phyloP scores from a whole-genome alignment of 345 rosid genomes.

The Citrus unshiu region DNA sequence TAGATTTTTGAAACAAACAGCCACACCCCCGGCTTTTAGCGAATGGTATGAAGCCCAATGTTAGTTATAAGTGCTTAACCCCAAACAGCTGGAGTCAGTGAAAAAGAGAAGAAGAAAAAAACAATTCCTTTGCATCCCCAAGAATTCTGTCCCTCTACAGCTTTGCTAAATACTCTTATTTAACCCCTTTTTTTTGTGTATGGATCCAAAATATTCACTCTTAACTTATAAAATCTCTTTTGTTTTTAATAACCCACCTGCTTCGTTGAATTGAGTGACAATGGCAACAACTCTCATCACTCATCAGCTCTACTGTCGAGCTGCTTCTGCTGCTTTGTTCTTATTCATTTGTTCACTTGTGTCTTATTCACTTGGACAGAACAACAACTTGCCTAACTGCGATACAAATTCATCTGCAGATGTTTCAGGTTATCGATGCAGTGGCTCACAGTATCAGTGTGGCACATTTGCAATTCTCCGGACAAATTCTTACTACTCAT shows the following conservation, averaged over 20 bases:
- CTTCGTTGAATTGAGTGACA: slow-evolving; percentile 19
- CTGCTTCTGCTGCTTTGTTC: slow-evolving; percentile 22
- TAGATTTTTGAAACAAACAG: slow-evolving; percentile 18
- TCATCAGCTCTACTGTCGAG: slow-evolving; percentile 28
- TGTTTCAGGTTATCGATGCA: slow-evolving; percentile 51
- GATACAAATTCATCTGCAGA: slow-evolving; percentile 32
- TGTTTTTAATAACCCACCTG: slow-evolving; percentile 5
- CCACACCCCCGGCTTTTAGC: slow-evolving; percentile 15
- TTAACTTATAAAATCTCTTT: slow-evolving; percentile 9
- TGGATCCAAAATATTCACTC: slow-evolving; percentile 55
- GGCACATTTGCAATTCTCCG: slow-evolving; percentile 56
- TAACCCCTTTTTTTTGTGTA: slow-evolving; percentile 20
- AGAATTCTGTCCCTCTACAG: slow-evolving; percentile 41
- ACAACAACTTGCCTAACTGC: slow-evolving; percentile 40
- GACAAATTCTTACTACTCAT: slow-evolving; percentile 46
- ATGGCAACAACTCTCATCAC: slow-evolving; percentile 43
- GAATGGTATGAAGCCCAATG: slow-evolving; percentile 27
- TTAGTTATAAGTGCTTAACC: slow-evolving; percentile 2
- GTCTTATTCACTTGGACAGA: slow-evolving; percentile 33
- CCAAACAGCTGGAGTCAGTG: slow-evolving; percentile 24
- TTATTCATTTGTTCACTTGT: slow-evolving; percentile 33
- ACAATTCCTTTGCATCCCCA: slow-evolving; percentile 34
- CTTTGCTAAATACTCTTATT: slow-evolving; percentile 11
- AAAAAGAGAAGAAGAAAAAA: slow-evolving; percentile 17
- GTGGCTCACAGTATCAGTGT: slow-evolving; percentile 33